Base-by-base conservation (phyloP, 306 rosid genomes). In the Sechiopsis laciniata region DNA sequence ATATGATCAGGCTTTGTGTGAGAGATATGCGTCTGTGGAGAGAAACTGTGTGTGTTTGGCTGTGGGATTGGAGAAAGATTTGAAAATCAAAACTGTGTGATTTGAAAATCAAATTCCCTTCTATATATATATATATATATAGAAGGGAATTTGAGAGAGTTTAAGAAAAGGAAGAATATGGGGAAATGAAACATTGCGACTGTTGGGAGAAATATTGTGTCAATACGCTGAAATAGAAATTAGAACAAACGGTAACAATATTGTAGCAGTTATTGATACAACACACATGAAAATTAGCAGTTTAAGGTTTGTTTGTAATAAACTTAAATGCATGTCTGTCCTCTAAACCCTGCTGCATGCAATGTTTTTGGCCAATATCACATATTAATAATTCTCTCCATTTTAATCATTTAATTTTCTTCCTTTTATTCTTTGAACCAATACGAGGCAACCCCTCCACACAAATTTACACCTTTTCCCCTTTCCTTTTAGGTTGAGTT, bases 251-350 rank as follows among this genome's bases (percentile, higher is more conserved):
- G 54, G 71, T 65, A 53, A 45, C 35, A 45, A 20, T 10, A 11
- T 3, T 37, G 52, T n/a, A 40, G 40, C 52, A 64, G 71, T 37
- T 32, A 8, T 2, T 0, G 6, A 35, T 4, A 26, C 8, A 15
- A 7, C 40, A 61, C 5, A 5, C 20, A 61, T 61, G 48, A 29
- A 63, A 37, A 7, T 64, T 66, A 66, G 55, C 12, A 66, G 55
- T 45, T 42, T 63, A 19, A 11, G 72, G 52, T 64, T 64, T 12
- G 68, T 29, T 32, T 62, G 71, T 64, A 40, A 16, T 64, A 40
- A 64, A 64, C 51, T 66, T 42, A 2, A 42, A 66, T 66, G 32
- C 54, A 19, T 66, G 55, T 66, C 55, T 66, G 17, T 65, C 70
- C 8, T 20, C 26, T 19, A 17, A n/a, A 54, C 3, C 21, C n/a